Percentiles rank a stretch among this genome's conserved stretches.
phyloP scores from a whole-genome alignment of 306 rosid genomes.

The Pyrus betulifolia region DNA sequence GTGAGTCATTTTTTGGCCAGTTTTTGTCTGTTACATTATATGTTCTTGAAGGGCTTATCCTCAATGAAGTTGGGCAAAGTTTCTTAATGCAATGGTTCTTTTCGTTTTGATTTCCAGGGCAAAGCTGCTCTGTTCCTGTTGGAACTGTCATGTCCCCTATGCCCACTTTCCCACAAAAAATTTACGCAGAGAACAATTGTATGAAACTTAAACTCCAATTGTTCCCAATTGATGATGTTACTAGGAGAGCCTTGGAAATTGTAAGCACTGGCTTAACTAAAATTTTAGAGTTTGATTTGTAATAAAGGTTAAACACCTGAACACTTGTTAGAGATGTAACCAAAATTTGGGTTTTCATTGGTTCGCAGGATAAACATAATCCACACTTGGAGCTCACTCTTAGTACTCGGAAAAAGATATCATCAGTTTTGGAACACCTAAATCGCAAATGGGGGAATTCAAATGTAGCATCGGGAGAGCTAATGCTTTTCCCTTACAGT shows the following conservation, averaged over 20 bases:
- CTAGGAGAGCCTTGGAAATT: slow-evolving; percentile 89
- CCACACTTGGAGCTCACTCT: slow-evolving; percentile 94
- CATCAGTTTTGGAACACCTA: slow-evolving; percentile 90
- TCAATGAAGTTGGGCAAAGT: slow-evolving; percentile 15
- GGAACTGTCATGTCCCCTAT: slow-evolving; percentile 36
- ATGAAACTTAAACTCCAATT: slow-evolving; percentile 85
- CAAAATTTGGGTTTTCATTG: neutral
- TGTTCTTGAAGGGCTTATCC: slow-evolving; percentile 1
- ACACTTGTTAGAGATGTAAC: slow-evolving; percentile 9
- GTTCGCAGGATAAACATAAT: slow-evolving; percentile 76
- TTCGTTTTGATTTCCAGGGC: slow-evolving; percentile 44
- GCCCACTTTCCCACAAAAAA: slow-evolving; percentile 47
- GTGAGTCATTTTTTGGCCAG: slow-evolving; percentile 19
- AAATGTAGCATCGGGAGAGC: slow-evolving; percentile 74
- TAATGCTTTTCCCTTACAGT: slow-evolving; percentile 73
- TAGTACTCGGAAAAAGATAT: slow-evolving; percentile 80
- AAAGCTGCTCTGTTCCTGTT: slow-evolving; percentile 35
- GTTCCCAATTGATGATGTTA: slow-evolving; percentile 83
- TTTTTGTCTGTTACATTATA: neutral
- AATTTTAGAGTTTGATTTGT: neutral
- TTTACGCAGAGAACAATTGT: slow-evolving; percentile 41
- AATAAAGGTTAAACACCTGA: slow-evolving; percentile 5
- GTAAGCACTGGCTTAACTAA: slow-evolving; percentile 36
- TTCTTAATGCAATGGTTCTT: neutral
- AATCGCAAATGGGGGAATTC: slow-evolving; percentile 96